A percentile compares a stretch with the other conserved stretches of the same genome.
Evolutionary conservation across 305 asterid species (phyloP).

Genomic region (Fraxinus greggii): DNA sequence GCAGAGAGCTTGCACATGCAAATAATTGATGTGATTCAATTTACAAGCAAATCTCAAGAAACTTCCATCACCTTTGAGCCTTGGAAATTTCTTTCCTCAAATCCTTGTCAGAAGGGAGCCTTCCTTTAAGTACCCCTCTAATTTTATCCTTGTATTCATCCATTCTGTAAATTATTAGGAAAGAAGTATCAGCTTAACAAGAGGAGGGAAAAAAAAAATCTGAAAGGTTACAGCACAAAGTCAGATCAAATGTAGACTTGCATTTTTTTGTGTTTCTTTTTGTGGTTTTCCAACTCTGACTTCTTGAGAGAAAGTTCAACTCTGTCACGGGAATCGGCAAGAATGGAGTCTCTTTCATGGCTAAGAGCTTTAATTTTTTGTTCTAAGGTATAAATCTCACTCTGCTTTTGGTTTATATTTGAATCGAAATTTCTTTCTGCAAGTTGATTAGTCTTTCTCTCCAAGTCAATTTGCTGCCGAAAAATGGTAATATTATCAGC

Average conservation of each 20-base stretch:
- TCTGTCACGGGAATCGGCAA: slow-evolving; percentile 81
- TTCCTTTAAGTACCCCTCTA: slow-evolving; percentile 86
- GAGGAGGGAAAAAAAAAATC: neutral
- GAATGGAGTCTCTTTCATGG: slow-evolving; percentile 64
- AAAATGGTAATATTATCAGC: slow-evolving; percentile 28
- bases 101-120: slow-evolving; percentile 88
- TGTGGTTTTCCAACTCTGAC: slow-evolving; percentile 69
- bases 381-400: slow-evolving; percentile 50
- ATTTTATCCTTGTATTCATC: slow-evolving; percentile 79
- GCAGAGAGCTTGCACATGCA: neutral
- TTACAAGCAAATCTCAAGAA: neutral
- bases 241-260: slow-evolving; percentile 38
- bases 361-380: slow-evolving; percentile 56
- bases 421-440: slow-evolving; percentile 53
- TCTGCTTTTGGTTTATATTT: slow-evolving; percentile 47
- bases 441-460: slow-evolving; percentile 63
- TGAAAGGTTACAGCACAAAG: slow-evolving; percentile 23
- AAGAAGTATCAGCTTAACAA: slow-evolving; percentile 12
- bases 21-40: neutral
- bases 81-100: slow-evolving; percentile 70
- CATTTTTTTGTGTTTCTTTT: slow-evolving; percentile 80
- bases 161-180: slow-evolving; percentile 49
- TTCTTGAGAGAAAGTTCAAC: slow-evolving; percentile 66
- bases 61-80: slow-evolving; percentile 65
- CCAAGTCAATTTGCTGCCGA: slow-evolving; percentile 65